Evolutionary conservation across 345 rosid species (phyloP), one percentile per base, ranked within the genome.

Genomic region (Laguncularia racemosa): DNA sequence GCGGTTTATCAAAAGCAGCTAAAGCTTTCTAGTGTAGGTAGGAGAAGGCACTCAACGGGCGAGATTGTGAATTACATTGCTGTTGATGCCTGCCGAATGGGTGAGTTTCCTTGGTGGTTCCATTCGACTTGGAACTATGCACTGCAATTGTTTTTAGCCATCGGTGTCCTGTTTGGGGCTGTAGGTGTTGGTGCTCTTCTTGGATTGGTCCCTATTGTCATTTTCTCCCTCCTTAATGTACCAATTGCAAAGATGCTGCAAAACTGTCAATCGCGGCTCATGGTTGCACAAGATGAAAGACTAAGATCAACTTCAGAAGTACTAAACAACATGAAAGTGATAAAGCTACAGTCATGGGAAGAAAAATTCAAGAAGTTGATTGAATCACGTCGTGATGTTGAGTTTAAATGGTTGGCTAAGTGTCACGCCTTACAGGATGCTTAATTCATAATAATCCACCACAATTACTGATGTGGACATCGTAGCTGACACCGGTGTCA

Each of bases 261-360:
- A 49, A 82, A 78, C 64, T 84, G 70, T 58, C 97, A 84, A 60
- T 74, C 82, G 1, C 75, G 75, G 58, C 71, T 82, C 68, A 82
- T 82, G 97, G 56, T 56, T 4, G 83, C 88, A 1, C 97, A 89
- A 55, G 97, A 89, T 16, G 82, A 79, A 66, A 65, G 95, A 28
- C 59, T 89, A 1, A 69, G 87, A 60, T 62, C 82, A 15, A 84
- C 84, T 13, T 76, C 87, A 13, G 97, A 89, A 78, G 74, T 76
- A 64, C 63, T 89, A 43, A 84, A 79, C 61, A 82, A 71, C 67
- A 84, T 89, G 88, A 89, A 86, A 69, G 75, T 84, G 70, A 82
- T 86, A 48, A 86, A 89, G 81, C 46, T 89, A 53, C 88, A 86
- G 50, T 77, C 97, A 0, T 89, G 97, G 97, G 95, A 82, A 76